Base-by-base conservation (phyloP, 2,329 filamentous ascomycete species). In the Ascochyta rabiei region DNA sequence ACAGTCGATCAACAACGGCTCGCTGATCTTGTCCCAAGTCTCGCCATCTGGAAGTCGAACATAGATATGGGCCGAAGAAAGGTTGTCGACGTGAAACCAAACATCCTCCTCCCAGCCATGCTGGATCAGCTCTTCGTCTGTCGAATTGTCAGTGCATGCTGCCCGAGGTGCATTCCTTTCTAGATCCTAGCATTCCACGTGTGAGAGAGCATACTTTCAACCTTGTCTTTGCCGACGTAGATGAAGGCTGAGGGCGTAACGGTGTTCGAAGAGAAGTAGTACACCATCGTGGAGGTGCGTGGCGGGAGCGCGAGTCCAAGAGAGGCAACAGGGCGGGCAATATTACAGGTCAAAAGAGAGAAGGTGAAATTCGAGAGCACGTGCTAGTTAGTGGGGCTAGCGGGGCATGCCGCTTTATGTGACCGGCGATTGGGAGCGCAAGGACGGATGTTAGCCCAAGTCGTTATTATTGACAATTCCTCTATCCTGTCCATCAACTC, bases 151-250 rank as follows among this genome's bases (percentile, higher is more conserved):
- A 30, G 28, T 30, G 28, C 28, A 30, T 30, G 28, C 5, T 30
- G 28, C n/a, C 13, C 2, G n/a, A 9, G n/a, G 16, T 34, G n/a
- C 2, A 21, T 38, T 23, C 13, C 18, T 38, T 23, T 21, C 31
- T 34, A 15, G n/a, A 34, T 16, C 8, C 9, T 8, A 16, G 7
- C 15, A 4, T 16, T 34, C 15, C n/a, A 16, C 4, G 30, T 15
- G 35, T 23, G 21, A 6, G 30, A 10, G 8, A 12, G 64, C 88
- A 71, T 82, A 97, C 95, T 99, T 81, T 99, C 95, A 67, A 95
- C 93, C 80, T 99, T 99, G 82, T 99, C 95, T 78, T 98, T 99
- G 76, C 95, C 95, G 56, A 97, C 91, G 75, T 99, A 99, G 71
- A 99, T 87, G 73, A 89, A 93, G 37, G 91, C 93, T 28, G 91